Conservation (phyloP, 2,329 filamentous ascomycete species). For the Orbilia oligospora region DNA sequence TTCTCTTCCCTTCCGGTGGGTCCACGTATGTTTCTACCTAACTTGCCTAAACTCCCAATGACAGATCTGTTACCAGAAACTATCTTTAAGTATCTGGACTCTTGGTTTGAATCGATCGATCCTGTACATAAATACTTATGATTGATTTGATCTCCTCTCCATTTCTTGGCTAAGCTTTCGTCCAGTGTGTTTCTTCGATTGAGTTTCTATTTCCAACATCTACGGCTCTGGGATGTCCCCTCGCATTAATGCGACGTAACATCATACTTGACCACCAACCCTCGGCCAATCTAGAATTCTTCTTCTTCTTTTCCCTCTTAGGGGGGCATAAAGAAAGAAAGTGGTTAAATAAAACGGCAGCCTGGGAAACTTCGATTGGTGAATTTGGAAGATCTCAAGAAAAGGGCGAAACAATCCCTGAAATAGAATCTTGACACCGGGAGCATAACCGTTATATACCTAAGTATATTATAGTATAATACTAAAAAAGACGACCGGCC, state of each 20-base stretch:
- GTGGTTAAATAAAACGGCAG: slow-evolving; percentile 5
- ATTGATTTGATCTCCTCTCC: slow-evolving; percentile 12
- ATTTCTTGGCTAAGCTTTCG: background rate
- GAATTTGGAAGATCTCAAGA: background rate
- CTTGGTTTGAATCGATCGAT: background rate
- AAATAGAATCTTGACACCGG: background rate
- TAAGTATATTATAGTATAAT: background rate
- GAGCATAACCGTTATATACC: too few relatives aligned
- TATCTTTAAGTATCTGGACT: background rate
- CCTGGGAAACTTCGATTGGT: background rate
- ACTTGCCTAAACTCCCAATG: background rate
- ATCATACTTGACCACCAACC: slow-evolving; percentile 5
- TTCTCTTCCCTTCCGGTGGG: background rate
- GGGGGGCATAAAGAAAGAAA: background rate
- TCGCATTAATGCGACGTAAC: slow-evolving; percentile 2
- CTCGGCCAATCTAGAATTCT: slow-evolving; percentile 3
- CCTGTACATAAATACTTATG: background rate
- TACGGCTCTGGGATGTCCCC: background rate
- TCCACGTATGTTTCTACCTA: background rate
- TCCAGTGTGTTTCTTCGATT: background rate
- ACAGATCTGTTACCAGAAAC: background rate
- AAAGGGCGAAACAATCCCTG: background rate
- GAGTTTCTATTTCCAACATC: background rate
- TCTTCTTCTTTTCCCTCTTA: background rate
- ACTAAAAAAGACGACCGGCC: background rate